phyloP scores from a whole-genome alignment of 2,329 filamentous ascomycete genomes.

The Cylindrodendrum hubeiense region DNA sequence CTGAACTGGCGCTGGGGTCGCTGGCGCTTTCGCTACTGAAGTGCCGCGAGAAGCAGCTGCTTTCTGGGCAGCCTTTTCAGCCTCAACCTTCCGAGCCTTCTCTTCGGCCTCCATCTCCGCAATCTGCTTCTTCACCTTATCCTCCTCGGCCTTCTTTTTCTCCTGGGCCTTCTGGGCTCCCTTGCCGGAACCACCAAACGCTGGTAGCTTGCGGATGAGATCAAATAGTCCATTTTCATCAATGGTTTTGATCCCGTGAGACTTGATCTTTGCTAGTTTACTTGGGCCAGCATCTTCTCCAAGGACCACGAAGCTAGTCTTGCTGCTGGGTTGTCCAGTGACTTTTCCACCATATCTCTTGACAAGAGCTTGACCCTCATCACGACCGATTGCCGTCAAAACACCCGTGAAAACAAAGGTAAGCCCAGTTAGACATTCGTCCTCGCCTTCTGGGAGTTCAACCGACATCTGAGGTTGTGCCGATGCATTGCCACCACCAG shows the following conservation, averaged over 20 bases:
- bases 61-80: constrained; percentile 61
- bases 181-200: constrained; percentile 88
- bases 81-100: constrained; percentile 66
- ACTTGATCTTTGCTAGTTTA: constrained; percentile 88
- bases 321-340: constrained; percentile 85
- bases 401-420: constrained; percentile 97
- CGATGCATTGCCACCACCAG: constrained; percentile 71
- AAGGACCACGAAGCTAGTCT: constrained; percentile 93
- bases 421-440: constrained; percentile 90
- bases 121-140: constrained; percentile 83
- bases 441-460: constrained; percentile 84
- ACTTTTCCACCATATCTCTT: constrained; percentile 97
- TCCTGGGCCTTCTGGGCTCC: constrained; percentile 87
- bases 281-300: constrained; percentile 92
- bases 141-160: constrained; percentile 87
- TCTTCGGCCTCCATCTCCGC: constrained; percentile 90
- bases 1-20: constrained; percentile 67
- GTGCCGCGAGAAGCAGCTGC: constrained; percentile 47
- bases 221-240: constrained; percentile 93
- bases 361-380: constrained; percentile 86
- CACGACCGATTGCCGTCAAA: constrained; percentile 82
- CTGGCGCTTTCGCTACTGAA: constrained; percentile 52
- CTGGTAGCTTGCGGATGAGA: constrained; percentile 83
- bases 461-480: constrained; percentile 71
- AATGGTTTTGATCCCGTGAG: constrained; percentile 88